These are phyloP conservation scores for Jacaranda mimosifolia DNA, from an alignment of 257 asterid genomes.

Conservation along the genomic window DNA sequence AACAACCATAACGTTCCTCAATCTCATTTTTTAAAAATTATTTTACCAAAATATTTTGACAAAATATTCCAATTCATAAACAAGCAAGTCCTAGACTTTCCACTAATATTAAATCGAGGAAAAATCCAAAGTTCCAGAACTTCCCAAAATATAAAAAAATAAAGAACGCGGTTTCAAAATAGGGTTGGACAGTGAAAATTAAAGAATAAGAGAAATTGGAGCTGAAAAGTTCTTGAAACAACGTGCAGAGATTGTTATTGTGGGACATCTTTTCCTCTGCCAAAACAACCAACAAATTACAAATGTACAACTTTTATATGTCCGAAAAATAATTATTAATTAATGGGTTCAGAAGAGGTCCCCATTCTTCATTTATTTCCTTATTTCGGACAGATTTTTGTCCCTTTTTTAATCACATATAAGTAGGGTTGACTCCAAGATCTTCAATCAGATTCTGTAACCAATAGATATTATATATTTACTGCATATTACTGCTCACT, in stretches of 20 bases:
- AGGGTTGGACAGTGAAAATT: not conserved
- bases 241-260: not conserved
- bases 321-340: not conserved
- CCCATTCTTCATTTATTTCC: slow-evolving; percentile 11
- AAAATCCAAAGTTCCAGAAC: no score
- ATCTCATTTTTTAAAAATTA: no score
- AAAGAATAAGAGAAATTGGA: not conserved
- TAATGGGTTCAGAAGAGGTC: not conserved
- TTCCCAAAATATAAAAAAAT: not conserved
- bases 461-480: not conserved
- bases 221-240: slow-evolving; percentile 12
- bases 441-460: slow-evolving; percentile 1
- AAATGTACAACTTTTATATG: not conserved
- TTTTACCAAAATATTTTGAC: no score
- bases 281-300: not conserved
- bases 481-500: not conserved
- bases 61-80: no score
- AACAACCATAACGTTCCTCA: no score
- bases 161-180: slow-evolving; percentile 6
- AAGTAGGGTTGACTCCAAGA: not conserved
- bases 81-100: no score
- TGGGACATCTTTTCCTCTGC: not conserved
- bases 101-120: no score
- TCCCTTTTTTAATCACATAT: not conserved
- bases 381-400: not conserved